Base-by-base conservation (phyloP, 192 early-diverging fungal genomes). In the Spinellus fusiger region DNA sequence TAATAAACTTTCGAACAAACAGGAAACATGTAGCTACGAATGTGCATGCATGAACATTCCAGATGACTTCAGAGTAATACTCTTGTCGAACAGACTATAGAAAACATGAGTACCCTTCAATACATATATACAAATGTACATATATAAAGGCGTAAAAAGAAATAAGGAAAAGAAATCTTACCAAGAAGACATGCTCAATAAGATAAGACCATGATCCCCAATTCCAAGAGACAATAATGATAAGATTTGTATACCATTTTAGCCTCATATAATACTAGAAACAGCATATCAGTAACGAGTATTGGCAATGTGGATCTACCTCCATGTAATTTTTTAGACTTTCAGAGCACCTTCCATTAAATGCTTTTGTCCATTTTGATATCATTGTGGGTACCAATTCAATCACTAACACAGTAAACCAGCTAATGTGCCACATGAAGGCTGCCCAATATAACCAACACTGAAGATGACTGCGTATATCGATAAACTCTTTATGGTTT, bases 381-480 rank as follows among this genome's bases (percentile, higher is more conserved):
- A 60, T 57, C 6, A 57, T 4, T 12, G 52, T 64, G 15, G 68
- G 68, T 8, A 70, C 10, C 3, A 62, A 23, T 55, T 70, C 68
- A 35, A 70, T 55, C 32, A 65, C 29, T n/a, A 70, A 25, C 13
- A 50, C 55, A 35, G 62, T 70, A 16, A 65, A 23, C 68, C 68
- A 70, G 5, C 56, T 58, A 38, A 64, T 65, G 29, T 54, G 57
- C 68, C 68, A 64, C 56, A 70, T 70, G 23, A 70, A 54, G 13
- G 68, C 68, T 2, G 62, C 48, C 62, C 68, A 70, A 33, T 56
- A 64, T 56, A 70, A 59, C 68, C 68, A 70, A 7, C 49, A 38
- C 22, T 64, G 68, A 32, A 70, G 56, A 22, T 70, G 63, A 35
- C 23, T 54, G 18, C 68, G 56, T 15, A 64, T 29, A 28, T 70